Evolutionary conservation across 2,329 filamentous ascomycete genomes (phyloP).

Genomic region (Cladorrhinum sp.): DNA sequence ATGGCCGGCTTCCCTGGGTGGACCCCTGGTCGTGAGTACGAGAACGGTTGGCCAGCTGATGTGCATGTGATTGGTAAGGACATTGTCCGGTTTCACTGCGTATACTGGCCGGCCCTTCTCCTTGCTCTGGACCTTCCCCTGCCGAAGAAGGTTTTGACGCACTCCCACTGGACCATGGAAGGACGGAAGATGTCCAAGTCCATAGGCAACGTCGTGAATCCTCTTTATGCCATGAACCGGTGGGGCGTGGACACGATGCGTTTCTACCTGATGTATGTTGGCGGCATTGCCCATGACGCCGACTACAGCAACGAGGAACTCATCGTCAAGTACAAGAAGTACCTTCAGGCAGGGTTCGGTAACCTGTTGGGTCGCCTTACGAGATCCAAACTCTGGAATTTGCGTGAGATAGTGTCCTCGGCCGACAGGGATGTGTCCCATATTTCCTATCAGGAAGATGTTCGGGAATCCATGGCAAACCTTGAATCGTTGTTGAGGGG

Average conservation of each 20-base stretch:
- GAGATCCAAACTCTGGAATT: slow-evolving; percentile 65
- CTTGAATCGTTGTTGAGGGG: slow-evolving; percentile 31
- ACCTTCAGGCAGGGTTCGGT: slow-evolving; percentile 72
- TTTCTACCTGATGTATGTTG: slow-evolving; percentile 81
- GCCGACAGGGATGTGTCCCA: slow-evolving; percentile 13
- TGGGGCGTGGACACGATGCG: slow-evolving; percentile 86
- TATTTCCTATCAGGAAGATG: background rate
- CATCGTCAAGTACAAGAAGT: slow-evolving; percentile 72
- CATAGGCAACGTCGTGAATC: slow-evolving; percentile 90
- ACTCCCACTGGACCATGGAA: slow-evolving; percentile 94
- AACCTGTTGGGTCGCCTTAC: slow-evolving; percentile 74
- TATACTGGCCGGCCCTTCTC: slow-evolving; percentile 97
- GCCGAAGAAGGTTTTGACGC: slow-evolving; percentile 77
- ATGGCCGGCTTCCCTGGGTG: slow-evolving; percentile 78
- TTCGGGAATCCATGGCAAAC: slow-evolving; percentile 22
- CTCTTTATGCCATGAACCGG: slow-evolving; percentile 83
- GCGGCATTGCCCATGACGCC: slow-evolving; percentile 72
- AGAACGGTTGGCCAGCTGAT: slow-evolving; percentile 81
- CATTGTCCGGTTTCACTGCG: slow-evolving; percentile 91
- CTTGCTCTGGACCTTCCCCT: slow-evolving; percentile 80
- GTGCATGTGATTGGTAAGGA: slow-evolving; percentile 95
- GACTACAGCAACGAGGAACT: slow-evolving; percentile 82
- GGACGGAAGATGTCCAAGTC: slow-evolving; percentile 96
- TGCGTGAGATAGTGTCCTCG: slow-evolving; percentile 54
- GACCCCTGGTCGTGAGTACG: slow-evolving; percentile 60